phyloP scores from a whole-genome alignment of 768 basidiomycete species.

The Tremella mesenterica region DNA sequence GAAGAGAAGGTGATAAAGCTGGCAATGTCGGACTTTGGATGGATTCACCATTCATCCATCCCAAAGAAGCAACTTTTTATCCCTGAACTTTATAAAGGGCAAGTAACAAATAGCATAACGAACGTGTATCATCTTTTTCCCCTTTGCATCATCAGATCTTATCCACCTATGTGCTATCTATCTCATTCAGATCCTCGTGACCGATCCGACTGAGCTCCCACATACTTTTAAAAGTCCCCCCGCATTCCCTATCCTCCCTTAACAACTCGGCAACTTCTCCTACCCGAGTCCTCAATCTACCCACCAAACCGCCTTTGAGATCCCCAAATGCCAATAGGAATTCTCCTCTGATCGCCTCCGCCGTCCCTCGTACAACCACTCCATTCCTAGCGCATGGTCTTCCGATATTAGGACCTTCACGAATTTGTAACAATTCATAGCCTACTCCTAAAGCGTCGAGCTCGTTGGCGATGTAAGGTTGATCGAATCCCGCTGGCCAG shows the following conservation, averaged over 20 bases:
- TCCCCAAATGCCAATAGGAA: constrained; percentile 1
- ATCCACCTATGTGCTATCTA: no score
- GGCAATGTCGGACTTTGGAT: no score
- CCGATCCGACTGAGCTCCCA: neutral
- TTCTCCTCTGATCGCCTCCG: constrained; percentile 5
- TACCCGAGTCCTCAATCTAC: neutral
- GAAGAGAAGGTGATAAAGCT: no score
- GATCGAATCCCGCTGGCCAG: constrained; percentile 9
- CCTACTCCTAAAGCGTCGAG: constrained; percentile 2
- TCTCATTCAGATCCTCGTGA: no score
- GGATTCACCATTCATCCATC: no score
- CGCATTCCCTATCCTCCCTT: neutral
- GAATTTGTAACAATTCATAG: constrained; percentile 8
- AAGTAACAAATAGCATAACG: no score
- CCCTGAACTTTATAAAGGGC: no score
- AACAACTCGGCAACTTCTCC: constrained; percentile 1
- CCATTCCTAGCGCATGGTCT: constrained; percentile 2
- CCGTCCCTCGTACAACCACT: constrained; percentile 2
- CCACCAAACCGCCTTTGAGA: neutral
- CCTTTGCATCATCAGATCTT: no score
- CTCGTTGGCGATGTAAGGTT: constrained; percentile 11
- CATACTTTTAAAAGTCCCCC: neutral
- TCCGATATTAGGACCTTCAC: constrained; percentile 6
- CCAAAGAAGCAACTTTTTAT: no score
- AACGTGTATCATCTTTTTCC: no score